Conservation (phyloP, 441 rosid genomes). For the Adansonia rubrostipa region DNA sequence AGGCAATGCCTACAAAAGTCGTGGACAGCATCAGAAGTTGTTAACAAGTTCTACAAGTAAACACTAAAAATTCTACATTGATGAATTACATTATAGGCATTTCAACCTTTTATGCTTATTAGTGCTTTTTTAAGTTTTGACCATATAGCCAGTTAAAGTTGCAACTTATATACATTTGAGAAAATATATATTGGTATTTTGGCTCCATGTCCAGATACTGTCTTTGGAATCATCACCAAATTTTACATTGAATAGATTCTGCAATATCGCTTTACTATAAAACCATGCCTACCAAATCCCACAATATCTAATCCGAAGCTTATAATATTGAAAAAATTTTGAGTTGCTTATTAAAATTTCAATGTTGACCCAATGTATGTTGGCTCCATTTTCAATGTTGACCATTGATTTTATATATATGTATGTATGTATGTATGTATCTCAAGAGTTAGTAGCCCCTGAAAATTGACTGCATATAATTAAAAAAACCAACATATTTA, state of each 20-base stretch:
- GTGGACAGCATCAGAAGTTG: neutral
- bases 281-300: neutral
- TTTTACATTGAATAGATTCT: neutral
- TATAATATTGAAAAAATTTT: neutral
- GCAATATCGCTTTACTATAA: neutral
- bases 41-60: slow-evolving; percentile 39
- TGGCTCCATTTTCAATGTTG: too few species aligned
- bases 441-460: neutral
- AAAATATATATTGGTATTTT: neutral
- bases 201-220: neutral
- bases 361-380: too few species aligned
- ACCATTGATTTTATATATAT: too few species aligned
- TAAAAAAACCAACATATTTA: neutral
- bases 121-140: neutral
- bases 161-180: neutral
- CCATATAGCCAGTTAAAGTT: neutral
- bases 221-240: neutral
- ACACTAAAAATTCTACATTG: neutral
- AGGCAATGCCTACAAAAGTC: too few species aligned
- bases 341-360: neutral
- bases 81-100: too few species aligned
- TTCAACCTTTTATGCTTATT: too few species aligned
- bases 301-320: neutral
- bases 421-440: neutral
- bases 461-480: neutral